Base-by-base conservation (phyloP, 768 basidiomycete genomes). In the Auriscalpium orientale region DNA sequence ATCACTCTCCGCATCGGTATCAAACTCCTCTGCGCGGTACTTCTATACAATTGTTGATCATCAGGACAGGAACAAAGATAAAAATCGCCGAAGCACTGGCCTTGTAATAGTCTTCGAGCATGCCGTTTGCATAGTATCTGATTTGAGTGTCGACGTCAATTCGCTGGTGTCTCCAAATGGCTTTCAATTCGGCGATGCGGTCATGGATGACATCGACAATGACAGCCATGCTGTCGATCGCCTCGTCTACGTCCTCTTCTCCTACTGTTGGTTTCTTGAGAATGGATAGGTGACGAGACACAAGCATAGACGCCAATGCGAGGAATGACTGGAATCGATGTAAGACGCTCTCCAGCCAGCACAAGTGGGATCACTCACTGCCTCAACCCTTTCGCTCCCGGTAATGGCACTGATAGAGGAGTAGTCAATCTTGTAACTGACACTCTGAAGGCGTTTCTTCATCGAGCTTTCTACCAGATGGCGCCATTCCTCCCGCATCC, bases 111-210 rank as follows among this genome's bases (percentile, higher is more conserved):
- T 52, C 55, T 40, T 58, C 45, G 33, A 58, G 43, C 45, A 58
- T 40, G 15, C 55, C 58, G 46, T 58, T 58, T 18, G 58, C 45
- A 56, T 58, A 58, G 44, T 56, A 57, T 18, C 46, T 40, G 20
- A 56, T 22, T 36, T 58, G 58, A 8, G 51, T 48, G 22, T 58
- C 55, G 33, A 58, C 58, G 13, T 52, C 58, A 7, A 56, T 56
- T n/a, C 55, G 49, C 33, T 57, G 58, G 36, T 55, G 55, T 21
- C 58, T 55, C 58, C 58, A 58, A 44, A 58, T 56, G 11, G 16
- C 44, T 45, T 56, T 51, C 48, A 58, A 16, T 4, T 58, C 58
- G 12, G 1, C 3, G 18, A 58, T 57, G 38, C 58, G 55, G 0
- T 7, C 45, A 44, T 15, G 28, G 36, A 56, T 51, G 4, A 51